A percentile compares a stretch with the other conserved stretches of the same genome.
Conservation (phyloP, 257 asterid genomes). For the Eustoma russellianum region DNA sequence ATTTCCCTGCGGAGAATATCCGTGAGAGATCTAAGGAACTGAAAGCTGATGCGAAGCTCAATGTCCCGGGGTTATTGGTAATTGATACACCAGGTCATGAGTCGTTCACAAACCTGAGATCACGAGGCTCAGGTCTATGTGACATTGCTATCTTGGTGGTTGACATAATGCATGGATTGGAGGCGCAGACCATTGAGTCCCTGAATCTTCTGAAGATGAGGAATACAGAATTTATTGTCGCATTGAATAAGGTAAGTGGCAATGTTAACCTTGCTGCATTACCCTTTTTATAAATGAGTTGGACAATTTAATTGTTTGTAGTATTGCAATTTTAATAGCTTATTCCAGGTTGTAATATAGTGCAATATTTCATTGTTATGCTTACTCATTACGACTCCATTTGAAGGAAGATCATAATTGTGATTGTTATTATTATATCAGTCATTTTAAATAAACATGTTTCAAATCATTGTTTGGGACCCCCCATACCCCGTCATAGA, state of each 20-base stretch:
- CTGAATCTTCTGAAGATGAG: slow-evolving; percentile 91
- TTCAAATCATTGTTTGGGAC: too few species aligned
- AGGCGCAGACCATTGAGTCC: slow-evolving; percentile 94
- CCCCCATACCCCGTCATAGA: too few species aligned
- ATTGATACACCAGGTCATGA: slow-evolving; percentile 99
- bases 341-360: too few species aligned
- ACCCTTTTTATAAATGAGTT: background rate
- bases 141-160: slow-evolving; percentile 94
- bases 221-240: slow-evolving; percentile 80
- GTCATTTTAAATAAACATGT: too few species aligned
- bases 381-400: too few species aligned
- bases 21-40: slow-evolving; percentile 95
- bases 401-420: too few species aligned
- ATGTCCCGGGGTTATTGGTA: slow-evolving; percentile 90
- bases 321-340: too few species aligned
- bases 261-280: slow-evolving; percentile 2
- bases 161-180: slow-evolving; percentile 97
- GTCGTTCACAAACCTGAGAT: slow-evolving; percentile 81
- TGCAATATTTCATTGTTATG: too few species aligned
- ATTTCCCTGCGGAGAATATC: slow-evolving; percentile 91
- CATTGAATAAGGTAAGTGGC: slow-evolving; percentile 79
- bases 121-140: slow-evolving; percentile 97
- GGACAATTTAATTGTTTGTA: too few species aligned
- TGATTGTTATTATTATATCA: too few species aligned
- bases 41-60: slow-evolving; percentile 87